phyloP scores from a whole-genome alignment of 257 asterid species.

The Solanum lignicaule region DNA sequence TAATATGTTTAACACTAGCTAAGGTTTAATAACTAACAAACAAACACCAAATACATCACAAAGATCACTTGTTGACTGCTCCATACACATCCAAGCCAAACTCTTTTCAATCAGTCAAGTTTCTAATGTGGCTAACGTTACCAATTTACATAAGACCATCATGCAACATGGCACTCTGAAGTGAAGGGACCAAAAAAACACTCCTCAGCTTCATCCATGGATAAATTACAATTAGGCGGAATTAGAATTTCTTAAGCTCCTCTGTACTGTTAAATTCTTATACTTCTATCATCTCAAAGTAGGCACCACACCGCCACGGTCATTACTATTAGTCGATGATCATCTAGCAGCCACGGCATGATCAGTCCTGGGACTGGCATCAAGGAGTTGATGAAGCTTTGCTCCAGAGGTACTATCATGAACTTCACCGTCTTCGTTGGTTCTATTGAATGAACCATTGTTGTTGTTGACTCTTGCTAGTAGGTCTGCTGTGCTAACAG shows the following conservation, averaged over 20 bases:
- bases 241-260: not conserved
- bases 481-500: constrained; percentile 61
- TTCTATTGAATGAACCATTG: constrained; percentile 24
- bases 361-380: constrained; percentile 46
- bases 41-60: not conserved
- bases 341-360: constrained; percentile 78
- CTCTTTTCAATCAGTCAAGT: not conserved
- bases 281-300: not conserved
- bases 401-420: constrained; percentile 40
- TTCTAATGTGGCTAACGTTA: not conserved
- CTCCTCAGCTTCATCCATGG: not conserved
- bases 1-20: not conserved
- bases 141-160: not conserved
- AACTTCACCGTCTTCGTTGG: constrained; percentile 35
- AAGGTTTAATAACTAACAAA: not conserved
- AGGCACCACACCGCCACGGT: not conserved
- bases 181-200: not conserved
- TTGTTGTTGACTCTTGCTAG: constrained; percentile 73
- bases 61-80: not conserved
- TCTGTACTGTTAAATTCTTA: constrained; percentile 6
- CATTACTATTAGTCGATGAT: not conserved
- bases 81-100: not conserved
- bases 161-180: not conserved
- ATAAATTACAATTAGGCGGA: not conserved
- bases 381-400: constrained; percentile 80